Conservation (phyloP, 768 basidiomycete species). For the button mushroom (Agaricus bisporus) region DNA sequence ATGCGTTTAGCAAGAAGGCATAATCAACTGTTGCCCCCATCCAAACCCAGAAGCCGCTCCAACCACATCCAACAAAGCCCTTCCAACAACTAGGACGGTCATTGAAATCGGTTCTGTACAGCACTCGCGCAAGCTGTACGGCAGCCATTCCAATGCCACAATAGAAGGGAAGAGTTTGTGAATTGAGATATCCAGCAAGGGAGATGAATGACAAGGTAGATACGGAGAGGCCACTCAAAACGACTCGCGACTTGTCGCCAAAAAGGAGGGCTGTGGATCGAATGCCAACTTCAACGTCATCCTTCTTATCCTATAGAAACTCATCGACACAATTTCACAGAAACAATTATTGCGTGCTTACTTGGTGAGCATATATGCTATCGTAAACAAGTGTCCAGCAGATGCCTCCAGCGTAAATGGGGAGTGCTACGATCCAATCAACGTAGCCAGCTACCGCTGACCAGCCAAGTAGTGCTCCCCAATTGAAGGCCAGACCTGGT, state of each 20-base stretch:
- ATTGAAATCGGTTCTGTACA: slow-evolving; percentile 73
- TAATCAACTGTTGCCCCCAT: slow-evolving; percentile 76
- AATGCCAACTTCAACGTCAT: slow-evolving; percentile 85
- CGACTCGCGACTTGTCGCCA: slow-evolving; percentile 64
- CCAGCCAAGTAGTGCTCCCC: slow-evolving; percentile 96
- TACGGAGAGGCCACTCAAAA: slow-evolving; percentile 68
- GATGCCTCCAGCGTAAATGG: slow-evolving; percentile 85
- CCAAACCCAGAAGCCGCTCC: slow-evolving; percentile 86
- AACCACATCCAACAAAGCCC: slow-evolving; percentile 84
- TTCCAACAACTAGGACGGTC: slow-evolving; percentile 78
- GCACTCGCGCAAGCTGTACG: slow-evolving; percentile 70
- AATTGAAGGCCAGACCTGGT: slow-evolving; percentile 90
- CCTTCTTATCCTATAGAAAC: slow-evolving; percentile 71
- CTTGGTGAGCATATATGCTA: slow-evolving; percentile 97
- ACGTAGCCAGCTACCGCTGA: slow-evolving; percentile 82
- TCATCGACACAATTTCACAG: background rate
- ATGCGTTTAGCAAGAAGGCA: slow-evolving; percentile 21
- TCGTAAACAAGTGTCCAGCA: slow-evolving; percentile 97
- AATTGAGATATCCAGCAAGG: slow-evolving; percentile 76
- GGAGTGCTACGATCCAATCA: slow-evolving; percentile 77
- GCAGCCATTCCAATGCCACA: slow-evolving; percentile 69
- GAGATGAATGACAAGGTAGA: slow-evolving; percentile 70
- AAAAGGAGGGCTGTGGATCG: slow-evolving; percentile 94
- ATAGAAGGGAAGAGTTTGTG: slow-evolving; percentile 74
- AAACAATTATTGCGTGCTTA: slow-evolving; percentile 19